Conservation (phyloP, 1,139 yeast genomes). For the Kurtzmaniella quercitrusa region DNA sequence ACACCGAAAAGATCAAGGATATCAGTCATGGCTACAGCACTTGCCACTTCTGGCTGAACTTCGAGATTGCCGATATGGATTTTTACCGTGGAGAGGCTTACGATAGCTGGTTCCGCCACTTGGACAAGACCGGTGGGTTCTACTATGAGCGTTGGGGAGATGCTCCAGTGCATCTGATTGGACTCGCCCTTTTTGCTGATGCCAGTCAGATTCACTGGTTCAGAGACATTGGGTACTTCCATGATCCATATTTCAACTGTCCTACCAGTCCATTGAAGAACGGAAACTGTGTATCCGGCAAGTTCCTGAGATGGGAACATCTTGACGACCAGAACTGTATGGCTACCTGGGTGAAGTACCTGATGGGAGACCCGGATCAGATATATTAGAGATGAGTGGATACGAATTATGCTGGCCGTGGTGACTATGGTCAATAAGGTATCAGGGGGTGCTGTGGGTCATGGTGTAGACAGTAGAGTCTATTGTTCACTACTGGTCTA, state of each 20-base stretch:
- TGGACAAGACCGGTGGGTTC: slow-evolving; percentile 72
- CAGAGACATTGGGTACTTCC: slow-evolving; percentile 78
- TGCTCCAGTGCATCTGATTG: slow-evolving; percentile 82
- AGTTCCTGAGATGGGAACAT: slow-evolving; percentile 33
- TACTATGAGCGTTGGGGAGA: slow-evolving; percentile 92
- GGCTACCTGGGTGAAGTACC: slow-evolving; percentile 65
- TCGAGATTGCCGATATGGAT: slow-evolving; percentile 79
- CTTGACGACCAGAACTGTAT: slow-evolving; percentile 66
- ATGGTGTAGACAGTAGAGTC: too few species aligned
- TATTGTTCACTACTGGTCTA: neutral
- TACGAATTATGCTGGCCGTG: too few species aligned
- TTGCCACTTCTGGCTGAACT: slow-evolving; percentile 87
- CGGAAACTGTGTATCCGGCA: slow-evolving; percentile 24
- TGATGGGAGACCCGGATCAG: slow-evolving; percentile 31
- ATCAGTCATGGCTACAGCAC: slow-evolving; percentile 69
- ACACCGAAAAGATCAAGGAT: slow-evolving; percentile 46
- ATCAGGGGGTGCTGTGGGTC: too few species aligned
- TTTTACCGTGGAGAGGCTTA: slow-evolving; percentile 69
- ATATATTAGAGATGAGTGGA: neutral
- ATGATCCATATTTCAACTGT: slow-evolving; percentile 71
- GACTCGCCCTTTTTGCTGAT: slow-evolving; percentile 70
- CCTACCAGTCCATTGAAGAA: slow-evolving; percentile 41
- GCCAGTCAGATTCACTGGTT: slow-evolving; percentile 72
- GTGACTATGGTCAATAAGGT: too few species aligned
- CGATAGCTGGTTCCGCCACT: slow-evolving; percentile 54